Conservation (phyloP, 352 stramenopile genomes). For the Pythium periplocum region DNA sequence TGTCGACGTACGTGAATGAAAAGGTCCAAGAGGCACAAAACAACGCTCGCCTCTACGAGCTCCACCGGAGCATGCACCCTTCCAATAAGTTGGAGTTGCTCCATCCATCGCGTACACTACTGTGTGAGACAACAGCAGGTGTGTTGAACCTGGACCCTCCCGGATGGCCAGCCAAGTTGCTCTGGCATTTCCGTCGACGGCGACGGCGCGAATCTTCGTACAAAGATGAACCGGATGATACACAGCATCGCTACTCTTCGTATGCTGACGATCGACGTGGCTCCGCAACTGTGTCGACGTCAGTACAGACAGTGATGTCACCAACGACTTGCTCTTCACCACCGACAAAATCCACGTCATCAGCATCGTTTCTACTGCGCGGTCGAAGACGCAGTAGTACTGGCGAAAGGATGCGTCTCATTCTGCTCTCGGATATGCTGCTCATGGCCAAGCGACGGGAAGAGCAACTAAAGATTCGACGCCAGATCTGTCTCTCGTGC, state of each 20-base stretch:
- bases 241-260: slow-evolving; percentile 3
- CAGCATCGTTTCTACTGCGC: slow-evolving; percentile 3
- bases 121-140: slow-evolving; percentile 31
- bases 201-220: slow-evolving; percentile 1
- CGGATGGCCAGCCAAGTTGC: slow-evolving; percentile 22
- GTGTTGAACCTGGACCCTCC: slow-evolving; percentile 29
- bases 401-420: slow-evolving; percentile 36
- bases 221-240: too few species aligned
- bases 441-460: slow-evolving; percentile 52
- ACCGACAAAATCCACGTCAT: neutral
- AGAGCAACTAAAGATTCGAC: slow-evolving; percentile 45
- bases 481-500: slow-evolving; percentile 57
- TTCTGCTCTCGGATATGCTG: slow-evolving; percentile 61
- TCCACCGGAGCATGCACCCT: slow-evolving; percentile 37
- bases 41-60: slow-evolving; percentile 41
- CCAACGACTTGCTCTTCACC: too few species aligned
- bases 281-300: slow-evolving; percentile 11
- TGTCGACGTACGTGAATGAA: slow-evolving; percentile 58
- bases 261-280: slow-evolving; percentile 15
- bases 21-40: slow-evolving; percentile 57
- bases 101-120: slow-evolving; percentile 37
- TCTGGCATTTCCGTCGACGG: slow-evolving; percentile 9
- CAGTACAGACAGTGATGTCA: too few species aligned
- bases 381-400: slow-evolving; percentile 19
- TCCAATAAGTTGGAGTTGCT: slow-evolving; percentile 34